Evolutionary conservation across 2,329 filamentous ascomycete species (phyloP).

Genomic region (Neopestalotiopsis rosae): DNA sequence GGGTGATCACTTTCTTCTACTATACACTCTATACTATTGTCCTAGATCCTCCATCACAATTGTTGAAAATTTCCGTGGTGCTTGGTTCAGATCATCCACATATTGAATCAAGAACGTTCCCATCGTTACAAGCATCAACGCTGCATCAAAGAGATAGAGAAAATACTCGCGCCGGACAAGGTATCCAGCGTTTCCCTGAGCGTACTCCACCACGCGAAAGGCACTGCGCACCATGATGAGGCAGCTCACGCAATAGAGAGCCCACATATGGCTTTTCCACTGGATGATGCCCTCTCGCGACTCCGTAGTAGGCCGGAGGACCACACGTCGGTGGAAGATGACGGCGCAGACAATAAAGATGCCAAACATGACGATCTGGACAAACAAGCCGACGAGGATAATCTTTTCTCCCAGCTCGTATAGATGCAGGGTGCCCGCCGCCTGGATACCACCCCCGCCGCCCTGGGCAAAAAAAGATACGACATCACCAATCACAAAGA

Average conservation of each 20-base stretch:
- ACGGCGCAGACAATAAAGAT: slow-evolving; percentile 51
- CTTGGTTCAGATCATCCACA: background rate
- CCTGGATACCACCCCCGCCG: slow-evolving; percentile 38
- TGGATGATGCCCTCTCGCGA: slow-evolving; percentile 17
- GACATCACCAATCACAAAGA: slow-evolving; percentile 52
- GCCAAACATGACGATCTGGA: slow-evolving; percentile 56
- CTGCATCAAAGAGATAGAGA: slow-evolving; percentile 45
- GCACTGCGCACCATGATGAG: slow-evolving; percentile 52
- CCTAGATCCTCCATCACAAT: slow-evolving; percentile 4
- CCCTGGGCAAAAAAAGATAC: slow-evolving; percentile 49
- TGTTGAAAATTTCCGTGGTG: slow-evolving; percentile 2
- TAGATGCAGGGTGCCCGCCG: slow-evolving; percentile 29
- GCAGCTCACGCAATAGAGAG: slow-evolving; percentile 45
- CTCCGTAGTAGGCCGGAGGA: slow-evolving; percentile 23
- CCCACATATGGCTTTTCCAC: slow-evolving; percentile 42
- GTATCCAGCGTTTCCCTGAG: slow-evolving; percentile 46
- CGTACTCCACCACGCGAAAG: slow-evolving; percentile 53
- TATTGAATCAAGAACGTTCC: slow-evolving; percentile 39
- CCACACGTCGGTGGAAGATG: slow-evolving; percentile 42
- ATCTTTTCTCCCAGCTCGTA: slow-evolving; percentile 45
- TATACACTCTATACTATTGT: background rate
- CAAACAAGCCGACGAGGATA: slow-evolving; percentile 53
- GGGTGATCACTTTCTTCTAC: no score
- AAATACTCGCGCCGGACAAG: slow-evolving; percentile 46
- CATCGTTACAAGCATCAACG: slow-evolving; percentile 45